Base-by-base conservation (phyloP, 768 basidiomycete genomes). In the Gelatoporia subvermispora region DNA sequence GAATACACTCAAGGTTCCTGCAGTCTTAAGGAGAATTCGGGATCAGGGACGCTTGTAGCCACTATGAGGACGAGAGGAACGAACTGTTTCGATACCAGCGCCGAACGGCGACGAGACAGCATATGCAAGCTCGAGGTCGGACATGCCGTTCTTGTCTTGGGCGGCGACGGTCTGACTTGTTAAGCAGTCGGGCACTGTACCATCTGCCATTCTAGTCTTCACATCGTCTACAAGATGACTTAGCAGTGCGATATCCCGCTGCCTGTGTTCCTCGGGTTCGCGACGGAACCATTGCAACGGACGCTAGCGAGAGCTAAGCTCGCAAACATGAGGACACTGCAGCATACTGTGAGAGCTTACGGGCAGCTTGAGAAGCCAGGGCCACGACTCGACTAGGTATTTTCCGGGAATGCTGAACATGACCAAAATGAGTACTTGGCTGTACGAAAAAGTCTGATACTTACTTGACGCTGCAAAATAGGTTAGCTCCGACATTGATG, bases 341-440 rank as follows among this genome's bases (percentile, higher is more conserved):
- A n/a, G n/a, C n/a, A 31, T 5, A 13, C 28, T 7, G 41, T 8
- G 13, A 9, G 11, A 10, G 37, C 66, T 37, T 58, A 71, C 71
- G 10, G 74, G 74, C 18, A 76, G 65, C 45, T 70, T 71, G 4
- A 75, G 59, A 2, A 76, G 65, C 68, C 73, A 74, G 0, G 74
- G 74, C 68, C 72, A 68, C 1, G 71, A 71, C 57, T 76, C 74
- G 11, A 76, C 74, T 3, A 76, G 49, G 43, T 73, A 75, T 56
- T 74, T 76, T 23, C 74, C 73, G 2, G 73, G 74, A 48, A 76
- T 73, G 43, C 74, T 76, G 10, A 11, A 31, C 10, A n/a, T 36
- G 18, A 41, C 13, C 31, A 41, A 9, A 31, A 15, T 10, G 11
- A 9, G 1, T 3, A 41, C 2, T n/a, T n/a, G n/a, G 4, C 15